Conservation (phyloP, 306 rosid genomes). For the Corylus americana region DNA sequence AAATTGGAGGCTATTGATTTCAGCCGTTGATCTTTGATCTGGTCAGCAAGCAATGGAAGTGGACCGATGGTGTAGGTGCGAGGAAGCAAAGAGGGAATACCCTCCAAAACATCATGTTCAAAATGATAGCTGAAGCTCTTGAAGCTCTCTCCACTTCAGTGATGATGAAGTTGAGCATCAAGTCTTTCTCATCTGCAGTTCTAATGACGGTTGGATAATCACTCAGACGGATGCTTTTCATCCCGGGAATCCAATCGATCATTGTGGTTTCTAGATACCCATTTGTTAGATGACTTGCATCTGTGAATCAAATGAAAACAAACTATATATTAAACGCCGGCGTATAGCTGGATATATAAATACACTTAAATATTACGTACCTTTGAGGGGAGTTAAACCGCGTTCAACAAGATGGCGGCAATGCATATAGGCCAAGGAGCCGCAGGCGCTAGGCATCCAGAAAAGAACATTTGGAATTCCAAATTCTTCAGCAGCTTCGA, state of each 20-base stretch:
- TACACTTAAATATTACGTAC: too few species aligned
- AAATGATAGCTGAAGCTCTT: conserved; percentile 20
- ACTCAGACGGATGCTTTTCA: conserved; percentile 24
- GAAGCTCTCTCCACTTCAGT: background rate
- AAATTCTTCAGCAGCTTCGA: too few species aligned
- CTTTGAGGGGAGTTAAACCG: too few species aligned
- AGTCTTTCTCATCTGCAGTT: conserved; percentile 9
- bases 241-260: conserved; percentile 29
- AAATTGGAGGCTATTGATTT: conserved; percentile 7
- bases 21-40: background rate
- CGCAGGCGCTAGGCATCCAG: too few species aligned
- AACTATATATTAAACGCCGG: too few species aligned
- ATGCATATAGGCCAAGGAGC: too few species aligned
- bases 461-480: too few species aligned
- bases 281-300: conserved; percentile 15
- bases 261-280: conserved; percentile 8
- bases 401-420: too few species aligned
- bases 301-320: too few species aligned
- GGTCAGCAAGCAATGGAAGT: background rate
- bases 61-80: conserved; percentile 18
- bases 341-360: too few species aligned
- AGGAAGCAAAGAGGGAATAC: conserved; percentile 16
- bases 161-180: background rate
- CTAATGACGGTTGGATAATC: conserved; percentile 20
- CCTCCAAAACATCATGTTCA: conserved; percentile 15